Percentiles rank a stretch among this genome's conserved stretches.
phyloP scores from a whole-genome alignment of 75 land plant species.

The Cunninghamia lanceolata region DNA sequence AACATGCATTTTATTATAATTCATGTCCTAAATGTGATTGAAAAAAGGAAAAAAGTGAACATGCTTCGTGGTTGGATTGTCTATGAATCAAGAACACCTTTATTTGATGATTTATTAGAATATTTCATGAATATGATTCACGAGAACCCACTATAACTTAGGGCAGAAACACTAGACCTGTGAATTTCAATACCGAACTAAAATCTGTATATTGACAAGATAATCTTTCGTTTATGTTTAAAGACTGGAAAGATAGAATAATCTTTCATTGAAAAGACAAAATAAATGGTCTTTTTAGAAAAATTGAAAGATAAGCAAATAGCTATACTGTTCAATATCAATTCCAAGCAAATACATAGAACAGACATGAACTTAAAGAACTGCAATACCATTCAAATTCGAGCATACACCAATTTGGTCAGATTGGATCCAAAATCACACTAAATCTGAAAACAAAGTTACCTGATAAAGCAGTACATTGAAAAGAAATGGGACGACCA shows the following conservation, averaged over 20 bases:
- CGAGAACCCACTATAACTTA: too few relatives aligned
- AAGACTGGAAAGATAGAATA: too few relatives aligned
- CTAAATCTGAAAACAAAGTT: constrained; percentile 9
- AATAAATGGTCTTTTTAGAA: neutral
- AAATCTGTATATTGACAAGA: too few relatives aligned
- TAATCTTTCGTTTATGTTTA: too few relatives aligned
- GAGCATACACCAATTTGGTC: neutral
- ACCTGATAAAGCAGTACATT: constrained; percentile 49
- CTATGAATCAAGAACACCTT: neutral
- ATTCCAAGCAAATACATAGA: too few relatives aligned
- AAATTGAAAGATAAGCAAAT: neutral
- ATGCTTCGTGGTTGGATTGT: neutral
- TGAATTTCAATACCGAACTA: too few relatives aligned
- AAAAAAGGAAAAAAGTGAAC: neutral
- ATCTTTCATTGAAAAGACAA: too few relatives aligned
- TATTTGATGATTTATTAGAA: too few relatives aligned
- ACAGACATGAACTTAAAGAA: too few relatives aligned
- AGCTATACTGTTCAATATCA: too few relatives aligned
- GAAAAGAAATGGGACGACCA: constrained; percentile 31
- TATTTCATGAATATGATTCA: too few relatives aligned
- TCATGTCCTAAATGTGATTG: neutral
- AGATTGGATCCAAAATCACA: neutral
- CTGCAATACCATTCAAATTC: neutral
- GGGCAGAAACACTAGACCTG: too few relatives aligned
- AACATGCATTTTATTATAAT: neutral